Percentiles rank a stretch among this genome's conserved stretches.
phyloP scores from a whole-genome alignment of 2,329 filamentous ascomycete species.

The Myriosclerotinia curreyana region DNA sequence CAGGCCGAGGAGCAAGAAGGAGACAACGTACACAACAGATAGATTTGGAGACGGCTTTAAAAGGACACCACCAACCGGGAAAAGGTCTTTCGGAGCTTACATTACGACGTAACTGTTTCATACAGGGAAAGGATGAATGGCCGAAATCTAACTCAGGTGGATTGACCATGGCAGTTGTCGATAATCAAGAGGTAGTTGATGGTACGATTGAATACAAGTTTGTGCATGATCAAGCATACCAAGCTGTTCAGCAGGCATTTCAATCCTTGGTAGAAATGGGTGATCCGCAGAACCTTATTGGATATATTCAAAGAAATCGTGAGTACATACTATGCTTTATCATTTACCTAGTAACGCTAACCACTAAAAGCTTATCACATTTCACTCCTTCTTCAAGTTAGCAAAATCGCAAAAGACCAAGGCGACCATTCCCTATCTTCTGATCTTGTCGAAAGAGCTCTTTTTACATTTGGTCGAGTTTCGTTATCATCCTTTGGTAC shows the following conservation, averaged over 20 bases:
- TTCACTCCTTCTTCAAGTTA: slow-evolving; percentile 89
- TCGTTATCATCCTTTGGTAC: slow-evolving; percentile 78
- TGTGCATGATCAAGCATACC: slow-evolving; percentile 71
- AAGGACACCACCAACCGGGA: slow-evolving; percentile 47
- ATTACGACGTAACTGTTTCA: slow-evolving; percentile 62
- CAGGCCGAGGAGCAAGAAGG: slow-evolving; percentile 41
- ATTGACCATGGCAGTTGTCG: slow-evolving; percentile 70
- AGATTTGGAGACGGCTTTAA: slow-evolving; percentile 41
- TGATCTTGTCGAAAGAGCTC: slow-evolving; percentile 82
- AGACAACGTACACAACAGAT: slow-evolving; percentile 46
- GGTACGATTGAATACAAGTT: slow-evolving; percentile 73
- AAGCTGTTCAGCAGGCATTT: slow-evolving; percentile 72
- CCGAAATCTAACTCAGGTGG: slow-evolving; percentile 70
- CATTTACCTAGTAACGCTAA: slow-evolving; percentile 27
- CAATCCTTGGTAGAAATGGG: slow-evolving; percentile 76
- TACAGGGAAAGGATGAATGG: slow-evolving; percentile 71
- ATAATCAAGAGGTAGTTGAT: slow-evolving; percentile 43
- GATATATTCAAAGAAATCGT: slow-evolving; percentile 67
- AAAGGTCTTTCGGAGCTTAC: slow-evolving; percentile 58
- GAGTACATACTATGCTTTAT: slow-evolving; percentile 30
- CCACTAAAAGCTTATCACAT: slow-evolving; percentile 71
- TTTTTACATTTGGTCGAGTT: slow-evolving; percentile 91
- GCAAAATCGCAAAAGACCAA: slow-evolving; percentile 87
- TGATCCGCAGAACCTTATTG: slow-evolving; percentile 78
- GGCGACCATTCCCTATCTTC: slow-evolving; percentile 81